These are phyloP conservation scores for Cenchrus purpureus DNA, from an alignment of 176 grass and related monocot genomes.

Conservation along the genomic window DNA sequence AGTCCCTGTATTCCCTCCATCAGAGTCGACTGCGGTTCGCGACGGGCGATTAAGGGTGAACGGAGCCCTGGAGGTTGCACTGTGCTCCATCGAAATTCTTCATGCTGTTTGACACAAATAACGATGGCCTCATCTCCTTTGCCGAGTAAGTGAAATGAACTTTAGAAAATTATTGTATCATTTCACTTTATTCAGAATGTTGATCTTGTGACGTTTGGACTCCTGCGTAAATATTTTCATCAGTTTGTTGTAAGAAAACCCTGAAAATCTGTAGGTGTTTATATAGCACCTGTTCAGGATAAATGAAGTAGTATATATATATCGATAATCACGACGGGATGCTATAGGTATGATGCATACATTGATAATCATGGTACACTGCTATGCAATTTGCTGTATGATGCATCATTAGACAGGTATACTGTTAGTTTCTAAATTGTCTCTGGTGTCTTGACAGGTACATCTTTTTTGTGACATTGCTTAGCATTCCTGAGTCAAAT, in stretches of 20 bases:
- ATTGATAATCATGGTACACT: background rate
- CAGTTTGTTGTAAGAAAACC: background rate
- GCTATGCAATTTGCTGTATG: background rate
- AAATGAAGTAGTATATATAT: background rate
- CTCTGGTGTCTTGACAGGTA: constrained; percentile 60
- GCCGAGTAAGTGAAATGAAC: constrained; percentile 75
- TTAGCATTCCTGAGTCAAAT: constrained; percentile 85
- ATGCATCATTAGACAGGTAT: background rate
- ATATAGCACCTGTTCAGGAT: background rate
- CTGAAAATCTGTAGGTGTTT: background rate
- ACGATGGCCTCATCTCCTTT: constrained; percentile 93
- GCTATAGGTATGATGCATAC: background rate
- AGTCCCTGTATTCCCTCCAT: constrained; percentile 97
- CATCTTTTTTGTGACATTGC: constrained; percentile 93
- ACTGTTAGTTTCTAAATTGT: constrained; percentile 22
- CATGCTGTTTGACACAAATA: constrained; percentile 86
- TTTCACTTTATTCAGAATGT: background rate
- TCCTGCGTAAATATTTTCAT: background rate
- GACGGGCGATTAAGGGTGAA: constrained; percentile 83
- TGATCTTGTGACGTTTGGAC: background rate
- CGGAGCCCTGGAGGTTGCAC: constrained; percentile 63
- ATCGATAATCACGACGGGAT: background rate
- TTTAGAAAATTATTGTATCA: background rate
- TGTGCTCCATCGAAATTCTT: constrained; percentile 88
- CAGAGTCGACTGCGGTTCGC: constrained; percentile 71